phyloP scores from a whole-genome alignment of 1,284 basidiomycete species.

The Hortiboletus rubellus region DNA sequence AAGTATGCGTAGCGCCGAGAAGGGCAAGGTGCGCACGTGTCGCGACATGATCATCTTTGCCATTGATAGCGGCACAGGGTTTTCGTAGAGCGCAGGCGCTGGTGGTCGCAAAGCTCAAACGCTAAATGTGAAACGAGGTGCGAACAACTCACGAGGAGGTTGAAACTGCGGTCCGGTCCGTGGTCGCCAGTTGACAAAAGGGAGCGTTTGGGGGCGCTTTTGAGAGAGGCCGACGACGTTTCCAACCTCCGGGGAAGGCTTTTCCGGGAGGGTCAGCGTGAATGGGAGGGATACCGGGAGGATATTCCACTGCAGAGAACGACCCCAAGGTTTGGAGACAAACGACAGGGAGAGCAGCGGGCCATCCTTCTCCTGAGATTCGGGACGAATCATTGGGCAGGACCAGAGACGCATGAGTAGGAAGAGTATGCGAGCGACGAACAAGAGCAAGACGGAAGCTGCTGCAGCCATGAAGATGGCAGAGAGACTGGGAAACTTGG shows the following conservation, averaged over 20 bases:
- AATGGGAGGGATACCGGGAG: constrained; percentile 34
- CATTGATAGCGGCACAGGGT: constrained; percentile 36
- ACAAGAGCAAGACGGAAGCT: constrained; percentile 27
- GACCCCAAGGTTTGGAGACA: constrained; percentile 15
- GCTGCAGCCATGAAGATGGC: constrained; percentile 34
- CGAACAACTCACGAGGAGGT: constrained; percentile 30
- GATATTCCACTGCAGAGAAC: constrained; percentile 25
- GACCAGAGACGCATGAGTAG: constrained; percentile 31
- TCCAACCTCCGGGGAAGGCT: constrained; percentile 12
- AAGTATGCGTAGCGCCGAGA: background rate
- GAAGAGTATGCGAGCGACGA: constrained; percentile 35
- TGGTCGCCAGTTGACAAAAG: constrained; percentile 22
- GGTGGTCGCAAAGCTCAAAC: background rate
- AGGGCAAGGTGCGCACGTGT: constrained; percentile 24
- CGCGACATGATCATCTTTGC: constrained; percentile 37
- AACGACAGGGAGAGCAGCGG: constrained; percentile 1
- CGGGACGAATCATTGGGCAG: constrained; percentile 18
- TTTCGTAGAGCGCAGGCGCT: constrained; percentile 37
- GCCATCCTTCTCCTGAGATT: constrained; percentile 18
- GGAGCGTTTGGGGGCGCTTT: constrained; percentile 17
- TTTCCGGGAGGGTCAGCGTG: constrained; percentile 24
- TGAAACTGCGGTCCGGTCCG: constrained; percentile 32
- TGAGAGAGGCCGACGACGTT: constrained; percentile 2
- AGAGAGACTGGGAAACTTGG: constrained; percentile 33
- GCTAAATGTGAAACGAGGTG: background rate